Evolutionary conservation across 1,284 basidiomycete genomes (phyloP), one percentile per base, ranked within the genome.

Genomic region (Austroboletus niveus): DNA sequence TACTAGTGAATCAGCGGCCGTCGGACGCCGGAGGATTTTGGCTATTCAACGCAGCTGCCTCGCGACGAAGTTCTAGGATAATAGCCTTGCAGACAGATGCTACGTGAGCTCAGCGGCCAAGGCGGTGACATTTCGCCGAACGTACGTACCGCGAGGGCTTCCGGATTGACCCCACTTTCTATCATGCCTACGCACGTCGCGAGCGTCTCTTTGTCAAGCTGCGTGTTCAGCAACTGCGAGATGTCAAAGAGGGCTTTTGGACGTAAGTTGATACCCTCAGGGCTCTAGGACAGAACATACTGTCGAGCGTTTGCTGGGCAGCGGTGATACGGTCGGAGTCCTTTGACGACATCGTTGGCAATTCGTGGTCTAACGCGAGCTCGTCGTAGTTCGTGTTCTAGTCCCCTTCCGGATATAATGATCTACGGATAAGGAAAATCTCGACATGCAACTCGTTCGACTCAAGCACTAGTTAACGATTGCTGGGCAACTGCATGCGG

Each of bases 111-210:
- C 38, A 45, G n/a, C 14, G 39, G 27, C 27, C 27, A 41, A 12
- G 5, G 27, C 34, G 6, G 17, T 22, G 45, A 35, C 20, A 17
- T 24, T 24, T 9, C 17, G n/a, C 43, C 8, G 20, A 20, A 15
- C 17, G 79, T 29, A 29, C 85, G 56, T 64, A 93, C 91, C 59
- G 91, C 91, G 46, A 94, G 75, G 3, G 91, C 91, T 61, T 92
- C 89, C 5, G 91, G 87, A 62, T 91, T 92, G 39, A 88, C 87
- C 7, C 91, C 91, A 57, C 81, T 84, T 66, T 94, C 91, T 62
- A 94, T 89, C 81, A 94, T 82, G 52, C 82, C 79, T 15, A 92
- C 81, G 64, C 90, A 93, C 8, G 85, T 90, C 24, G 85, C 86
- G 14, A 94, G 79, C 2, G 89, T 91, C 60, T 91, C 87, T 57